These are phyloP conservation scores for Cenchrus americanus DNA, from an alignment of 176 grass and related monocot species.

Conservation along the genomic window DNA sequence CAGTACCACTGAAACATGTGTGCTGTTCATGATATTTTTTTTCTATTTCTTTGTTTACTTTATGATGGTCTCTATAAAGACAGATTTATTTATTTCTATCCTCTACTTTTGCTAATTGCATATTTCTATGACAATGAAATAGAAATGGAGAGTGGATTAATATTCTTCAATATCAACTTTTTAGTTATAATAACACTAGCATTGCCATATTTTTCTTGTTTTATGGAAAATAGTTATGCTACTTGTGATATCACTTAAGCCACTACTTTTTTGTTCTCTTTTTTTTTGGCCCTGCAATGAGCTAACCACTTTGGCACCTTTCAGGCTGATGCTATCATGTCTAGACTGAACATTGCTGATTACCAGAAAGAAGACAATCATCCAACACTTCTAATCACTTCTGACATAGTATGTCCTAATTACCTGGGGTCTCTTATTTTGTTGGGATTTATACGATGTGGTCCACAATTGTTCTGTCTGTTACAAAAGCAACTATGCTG, in stretches of 20 bases:
- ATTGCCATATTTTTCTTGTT: not conserved
- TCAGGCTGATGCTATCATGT: conserved; percentile 94
- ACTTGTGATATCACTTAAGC: not conserved
- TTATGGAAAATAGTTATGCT: not conserved
- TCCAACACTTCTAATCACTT: conserved; percentile 83
- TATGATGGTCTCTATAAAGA: not conserved
- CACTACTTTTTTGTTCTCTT: not conserved
- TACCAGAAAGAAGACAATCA: conserved; percentile 59
- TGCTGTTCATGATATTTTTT: not conserved
- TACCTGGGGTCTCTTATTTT: conserved; percentile 4
- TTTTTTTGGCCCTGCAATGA: not conserved
- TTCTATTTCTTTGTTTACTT: not conserved
- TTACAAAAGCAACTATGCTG: not conserved
- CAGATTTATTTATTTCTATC: not conserved
- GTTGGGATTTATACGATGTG: not conserved
- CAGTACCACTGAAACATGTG: not conserved
- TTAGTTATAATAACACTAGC: not conserved
- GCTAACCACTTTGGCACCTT: conserved; percentile 29
- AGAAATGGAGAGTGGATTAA: not conserved
- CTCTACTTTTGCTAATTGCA: too few species aligned
- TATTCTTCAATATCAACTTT: not conserved
- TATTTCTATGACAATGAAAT: not conserved
- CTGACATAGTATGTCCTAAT: conserved; percentile 86
- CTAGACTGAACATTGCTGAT: conserved; percentile 73
- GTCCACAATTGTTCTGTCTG: not conserved